A percentile compares a stretch with the other conserved stretches of the same genome.
phyloP scores from a whole-genome alignment of 495 filamentous ascomycete genomes.

The Rhizodiscina lignyota region DNA sequence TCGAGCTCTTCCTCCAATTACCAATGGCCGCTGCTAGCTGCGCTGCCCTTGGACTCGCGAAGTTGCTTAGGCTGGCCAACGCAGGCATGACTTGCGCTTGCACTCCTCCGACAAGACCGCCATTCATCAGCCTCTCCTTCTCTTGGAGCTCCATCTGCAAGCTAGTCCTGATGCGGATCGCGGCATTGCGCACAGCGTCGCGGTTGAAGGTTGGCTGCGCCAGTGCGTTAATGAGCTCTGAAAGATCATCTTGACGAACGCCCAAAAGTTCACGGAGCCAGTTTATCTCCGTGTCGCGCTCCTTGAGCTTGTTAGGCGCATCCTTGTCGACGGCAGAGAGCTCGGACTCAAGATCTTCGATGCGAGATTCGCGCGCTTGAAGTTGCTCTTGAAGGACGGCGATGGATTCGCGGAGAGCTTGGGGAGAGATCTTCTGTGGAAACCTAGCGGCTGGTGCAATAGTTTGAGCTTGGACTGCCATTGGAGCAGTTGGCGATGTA shows the following conservation, averaged over 20 bases:
- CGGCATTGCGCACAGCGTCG: constrained; percentile 66
- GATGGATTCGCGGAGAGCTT: constrained; percentile 89
- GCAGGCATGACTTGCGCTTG: constrained; percentile 32
- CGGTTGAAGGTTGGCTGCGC: constrained; percentile 57
- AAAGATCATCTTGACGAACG: constrained; percentile 75
- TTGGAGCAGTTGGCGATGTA: constrained; percentile 18
- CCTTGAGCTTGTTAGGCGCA: constrained; percentile 62
- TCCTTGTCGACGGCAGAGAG: constrained; percentile 51
- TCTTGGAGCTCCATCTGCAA: constrained; percentile 96
- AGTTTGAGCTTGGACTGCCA: constrained; percentile 17
- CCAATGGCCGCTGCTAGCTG: constrained; percentile 76
- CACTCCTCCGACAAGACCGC: constrained; percentile 24
- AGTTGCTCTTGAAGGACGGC: constrained; percentile 91
- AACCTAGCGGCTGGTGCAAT: constrained; percentile 30
- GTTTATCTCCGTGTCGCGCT: constrained; percentile 80
- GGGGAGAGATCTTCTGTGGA: constrained; percentile 78
- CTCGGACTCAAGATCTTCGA: constrained; percentile 69
- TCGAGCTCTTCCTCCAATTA: constrained; percentile 55
- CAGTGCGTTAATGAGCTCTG: constrained; percentile 75
- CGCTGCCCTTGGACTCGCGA: constrained; percentile 63
- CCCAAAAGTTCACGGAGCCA: constrained; percentile 91
- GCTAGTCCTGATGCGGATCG: constrained; percentile 82
- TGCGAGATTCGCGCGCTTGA: constrained; percentile 75
- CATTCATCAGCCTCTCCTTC: constrained; percentile 49
- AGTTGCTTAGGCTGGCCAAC: constrained; percentile 38